A percentile compares a stretch with the other conserved stretches of the same genome.
These are phyloP conservation scores for Auricularia heimuer DNA, from an alignment of 768 basidiomycete genomes.

Conservation along the genomic window DNA sequence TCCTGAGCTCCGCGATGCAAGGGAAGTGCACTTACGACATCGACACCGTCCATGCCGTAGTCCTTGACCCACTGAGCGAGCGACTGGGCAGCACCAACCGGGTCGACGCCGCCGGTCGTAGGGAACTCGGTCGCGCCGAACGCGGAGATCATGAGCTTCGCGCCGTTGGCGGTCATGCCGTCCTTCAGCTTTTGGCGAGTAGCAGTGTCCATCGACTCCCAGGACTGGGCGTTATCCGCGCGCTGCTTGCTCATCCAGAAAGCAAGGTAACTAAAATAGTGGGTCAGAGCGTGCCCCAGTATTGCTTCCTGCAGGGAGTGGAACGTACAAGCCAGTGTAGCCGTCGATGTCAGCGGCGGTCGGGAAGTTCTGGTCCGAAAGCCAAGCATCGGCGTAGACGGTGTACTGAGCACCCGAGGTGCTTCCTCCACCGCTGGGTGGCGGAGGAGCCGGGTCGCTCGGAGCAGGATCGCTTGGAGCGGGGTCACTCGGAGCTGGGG, in stretches of 20 bases:
- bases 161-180: conserved; percentile 18
- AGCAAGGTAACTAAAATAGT: background rate
- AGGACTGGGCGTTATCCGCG: background rate
- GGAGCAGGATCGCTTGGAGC: background rate
- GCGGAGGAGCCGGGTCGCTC: background rate
- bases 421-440: background rate
- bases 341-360: background rate
- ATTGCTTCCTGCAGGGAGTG: background rate
- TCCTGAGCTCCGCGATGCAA: background rate
- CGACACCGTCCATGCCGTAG: conserved; percentile 25
- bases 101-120: conserved; percentile 8
- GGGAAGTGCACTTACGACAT: conserved; percentile 2
- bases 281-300: background rate
- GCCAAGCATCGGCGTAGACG: background rate
- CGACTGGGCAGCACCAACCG: conserved; percentile 2
- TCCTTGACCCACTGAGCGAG: conserved; percentile 9
- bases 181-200: background rate
- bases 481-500: background rate
- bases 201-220: background rate
- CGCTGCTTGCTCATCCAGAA: conserved; percentile 1
- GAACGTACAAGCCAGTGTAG: background rate
- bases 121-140: conserved; percentile 23
- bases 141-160: conserved; percentile 27
- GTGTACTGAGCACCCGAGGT: background rate
- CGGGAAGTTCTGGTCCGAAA: background rate